These are phyloP conservation scores for Ogataea minuta DNA, from an alignment of 805 yeast genomes.

Conservation along the genomic window DNA sequence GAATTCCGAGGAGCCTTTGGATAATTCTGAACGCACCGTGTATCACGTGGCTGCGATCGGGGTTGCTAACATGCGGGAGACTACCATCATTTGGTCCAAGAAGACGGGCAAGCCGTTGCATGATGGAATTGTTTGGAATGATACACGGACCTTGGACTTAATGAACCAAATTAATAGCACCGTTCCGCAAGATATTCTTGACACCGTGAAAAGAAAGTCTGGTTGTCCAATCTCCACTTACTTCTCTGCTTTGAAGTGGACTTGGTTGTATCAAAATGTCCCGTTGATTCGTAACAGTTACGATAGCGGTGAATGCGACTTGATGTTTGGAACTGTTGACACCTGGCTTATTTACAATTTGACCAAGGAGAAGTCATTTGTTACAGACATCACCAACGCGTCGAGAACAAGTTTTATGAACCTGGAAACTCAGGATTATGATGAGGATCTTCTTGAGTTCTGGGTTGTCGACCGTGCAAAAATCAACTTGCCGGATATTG, in stretches of 20 bases:
- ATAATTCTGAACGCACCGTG: constrained; percentile 23
- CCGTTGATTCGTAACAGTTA: constrained; percentile 63
- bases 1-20: constrained; percentile 45
- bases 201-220: constrained; percentile 57
- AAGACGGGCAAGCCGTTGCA: constrained; percentile 78
- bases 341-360: constrained; percentile 89
- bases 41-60: constrained; percentile 75
- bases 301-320: constrained; percentile 63
- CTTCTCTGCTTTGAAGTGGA: constrained; percentile 84
- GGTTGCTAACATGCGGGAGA: constrained; percentile 94
- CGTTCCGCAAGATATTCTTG: constrained; percentile 53
- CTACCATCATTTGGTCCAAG: constrained; percentile 84
- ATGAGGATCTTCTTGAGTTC: constrained; percentile 66
- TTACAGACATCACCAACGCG: constrained; percentile 89
- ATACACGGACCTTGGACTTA: constrained; percentile 76
- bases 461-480: constrained; percentile 75
- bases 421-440: constrained; percentile 71
- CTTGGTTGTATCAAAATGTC: constrained; percentile 85
- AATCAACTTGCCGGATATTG: constrained; percentile 71
- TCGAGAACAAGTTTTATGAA: constrained; percentile 89
- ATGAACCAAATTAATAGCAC: constrained; percentile 60
- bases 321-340: constrained; percentile 93
- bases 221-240: constrained; percentile 91
- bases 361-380: constrained; percentile 65
- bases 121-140: constrained; percentile 96